A percentile compares a stretch with the other conserved stretches of the same genome.
Evolutionary conservation across 768 basidiomycete genomes (phyloP).

Genomic region (Termitomyces sp.): DNA sequence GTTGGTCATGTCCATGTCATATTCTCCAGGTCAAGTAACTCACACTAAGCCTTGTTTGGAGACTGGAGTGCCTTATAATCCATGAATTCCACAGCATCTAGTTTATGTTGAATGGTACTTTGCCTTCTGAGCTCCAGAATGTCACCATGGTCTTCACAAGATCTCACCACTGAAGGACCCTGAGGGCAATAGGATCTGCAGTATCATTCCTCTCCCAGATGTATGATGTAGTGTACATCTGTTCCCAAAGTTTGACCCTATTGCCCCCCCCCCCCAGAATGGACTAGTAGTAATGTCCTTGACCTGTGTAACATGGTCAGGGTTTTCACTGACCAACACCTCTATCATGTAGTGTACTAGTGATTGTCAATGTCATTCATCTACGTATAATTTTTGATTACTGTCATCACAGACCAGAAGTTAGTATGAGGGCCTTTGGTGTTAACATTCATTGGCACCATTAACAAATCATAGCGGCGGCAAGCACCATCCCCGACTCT

Average conservation of each 20-base stretch:
- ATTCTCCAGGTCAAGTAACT: not conserved
- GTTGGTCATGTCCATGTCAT: no score
- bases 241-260: constrained; percentile 20
- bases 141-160: constrained; percentile 17
- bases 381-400: no score
- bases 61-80: constrained; percentile 12
- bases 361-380: no score
- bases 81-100: no score
- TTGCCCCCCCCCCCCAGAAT: constrained; percentile 11
- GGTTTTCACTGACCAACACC: constrained; percentile 13
- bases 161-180: not conserved
- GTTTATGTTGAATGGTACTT: constrained; percentile 27
- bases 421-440: no score
- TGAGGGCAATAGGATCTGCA: constrained; percentile 13
- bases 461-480: no score
- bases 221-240: constrained; percentile 25
- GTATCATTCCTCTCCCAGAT: constrained; percentile 24
- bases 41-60: not conserved
- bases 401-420: no score
- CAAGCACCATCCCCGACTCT: no score
- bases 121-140: constrained; percentile 10
- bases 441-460: no score
- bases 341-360: constrained; percentile 8
- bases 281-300: no score
- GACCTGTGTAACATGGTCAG: constrained; percentile 13